Conservation (phyloP, 352 stramenopile genomes). For the Phytophthora ramorum region DNA sequence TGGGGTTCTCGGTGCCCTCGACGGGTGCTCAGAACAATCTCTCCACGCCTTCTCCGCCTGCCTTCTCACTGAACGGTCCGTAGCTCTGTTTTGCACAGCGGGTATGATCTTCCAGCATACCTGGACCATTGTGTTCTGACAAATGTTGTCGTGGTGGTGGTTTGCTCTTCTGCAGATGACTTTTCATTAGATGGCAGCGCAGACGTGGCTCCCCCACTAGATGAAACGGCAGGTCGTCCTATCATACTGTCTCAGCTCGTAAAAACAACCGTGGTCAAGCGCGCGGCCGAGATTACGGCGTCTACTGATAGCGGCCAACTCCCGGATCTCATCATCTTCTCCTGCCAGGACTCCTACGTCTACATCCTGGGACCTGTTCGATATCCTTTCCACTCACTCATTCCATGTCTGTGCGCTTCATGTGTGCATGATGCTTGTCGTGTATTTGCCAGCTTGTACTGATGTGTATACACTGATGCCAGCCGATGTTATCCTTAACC, state of each 20-base stretch:
- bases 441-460: background rate
- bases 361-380: slow-evolving; percentile 95
- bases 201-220: slow-evolving; percentile 11
- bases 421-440: slow-evolving; percentile 6
- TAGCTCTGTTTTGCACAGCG: background rate
- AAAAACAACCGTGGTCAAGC: slow-evolving; percentile 87
- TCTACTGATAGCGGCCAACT: slow-evolving; percentile 39
- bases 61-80: slow-evolving; percentile 46
- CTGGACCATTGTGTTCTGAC: slow-evolving; percentile 9
- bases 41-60: slow-evolving; percentile 31
- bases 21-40: slow-evolving; percentile 28
- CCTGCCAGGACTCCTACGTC: slow-evolving; percentile 94
- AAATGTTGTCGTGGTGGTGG: background rate
- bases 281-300: slow-evolving; percentile 61
- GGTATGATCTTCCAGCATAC: background rate
- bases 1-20: slow-evolving; percentile 65
- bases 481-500: slow-evolving; percentile 50
- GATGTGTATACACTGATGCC: background rate
- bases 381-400: slow-evolving; percentile 63
- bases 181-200: slow-evolving; percentile 47
- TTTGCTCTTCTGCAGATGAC: slow-evolving; percentile 37
- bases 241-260: slow-evolving; percentile 67
- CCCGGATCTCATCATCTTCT: slow-evolving; percentile 87
- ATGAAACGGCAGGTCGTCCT: slow-evolving; percentile 40
- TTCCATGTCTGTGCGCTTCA: slow-evolving; percentile 6